Evolutionary conservation across 1,284 basidiomycete species (phyloP).

Genomic region (Rugosomyces carneus): DNA sequence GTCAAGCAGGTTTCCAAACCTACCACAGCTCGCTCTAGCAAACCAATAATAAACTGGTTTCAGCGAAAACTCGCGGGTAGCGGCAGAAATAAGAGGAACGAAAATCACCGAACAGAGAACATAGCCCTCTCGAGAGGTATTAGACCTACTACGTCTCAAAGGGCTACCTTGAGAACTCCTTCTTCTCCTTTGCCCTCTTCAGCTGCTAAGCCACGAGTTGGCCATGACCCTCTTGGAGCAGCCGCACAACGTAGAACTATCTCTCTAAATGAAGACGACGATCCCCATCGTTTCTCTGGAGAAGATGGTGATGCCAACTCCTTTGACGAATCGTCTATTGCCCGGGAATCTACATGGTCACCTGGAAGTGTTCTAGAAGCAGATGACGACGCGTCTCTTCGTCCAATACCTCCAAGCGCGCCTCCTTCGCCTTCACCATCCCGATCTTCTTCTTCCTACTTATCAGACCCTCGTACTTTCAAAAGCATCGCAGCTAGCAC

Average conservation of each 20-base stretch:
- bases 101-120: constrained; percentile 25
- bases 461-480: constrained; percentile 75
- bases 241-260: constrained; percentile 48
- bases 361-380: constrained; percentile 69
- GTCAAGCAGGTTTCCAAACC: constrained; percentile 39
- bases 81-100: constrained; percentile 36
- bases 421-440: constrained; percentile 82
- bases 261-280: constrained; percentile 56
- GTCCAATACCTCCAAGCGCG: constrained; percentile 80
- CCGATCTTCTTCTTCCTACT: constrained; percentile 71
- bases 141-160: constrained; percentile 18
- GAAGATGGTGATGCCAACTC: constrained; percentile 45
- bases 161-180: constrained; percentile 28
- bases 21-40: constrained; percentile 62
- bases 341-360: constrained; percentile 68
- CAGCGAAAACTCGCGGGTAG: constrained; percentile 78
- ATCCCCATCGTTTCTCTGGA: constrained; percentile 26
- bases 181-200: constrained; percentile 37
- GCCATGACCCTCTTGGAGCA: constrained; percentile 27
- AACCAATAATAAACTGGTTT: constrained; percentile 90
- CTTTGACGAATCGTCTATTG: constrained; percentile 46
- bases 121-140: constrained; percentile 25
- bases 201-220: constrained; percentile 29
- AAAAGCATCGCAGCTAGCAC: constrained; percentile 83
- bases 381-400: constrained; percentile 85